Base-by-base conservation (phyloP, 192 early-diverging fungal species). In the Phlyctochytrium bullatum region DNA sequence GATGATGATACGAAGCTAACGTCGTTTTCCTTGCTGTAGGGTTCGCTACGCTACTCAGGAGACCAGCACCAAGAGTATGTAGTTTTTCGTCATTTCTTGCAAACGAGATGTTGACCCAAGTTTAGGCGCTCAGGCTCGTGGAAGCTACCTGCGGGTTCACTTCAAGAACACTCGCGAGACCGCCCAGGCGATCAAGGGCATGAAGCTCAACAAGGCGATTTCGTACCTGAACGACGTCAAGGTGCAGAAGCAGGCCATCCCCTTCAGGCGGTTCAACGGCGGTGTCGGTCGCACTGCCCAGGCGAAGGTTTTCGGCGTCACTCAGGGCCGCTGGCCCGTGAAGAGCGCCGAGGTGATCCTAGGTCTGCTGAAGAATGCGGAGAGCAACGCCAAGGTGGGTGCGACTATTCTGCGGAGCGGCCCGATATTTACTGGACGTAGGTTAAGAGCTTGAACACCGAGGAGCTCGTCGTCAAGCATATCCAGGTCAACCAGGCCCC, bases 91-190 rank as follows among this genome's bases (percentile, higher is more conserved):
- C 40, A 10, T 50, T 50, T 10, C 40, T 50, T 50, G 40, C 40
- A 10, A 50, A 50, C 25, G 3, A 12, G n/a, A 35, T 10, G 29
- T 20, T 24, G 34, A 12, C 25, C 14, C 29, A 12, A 16, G 3
- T 33, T 62, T 62, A 80, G 89, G 88, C 81, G 91, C 91, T 75
- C 89, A 92, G 87, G 86, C 93, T 76, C 89, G 91, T 65, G 94
- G 92, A 72, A 88, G 88, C 57, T 93, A 96, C 91, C 89, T 98
- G 73, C 92, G 92, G 79, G 74, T 79, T 60, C 78, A 79, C 69
- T 97, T 95, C 89, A 96, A 98, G 89, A 98, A 98, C 90, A 96
- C 96, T 53, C 94, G 92, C 72, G 96, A 98, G 84, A 86, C 92
- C 65, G 95, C 95, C 76, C 87, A 83, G 75, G 91, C 93, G 77